These are phyloP conservation scores for Geranium incanum DNA, from an alignment of 441 rosid species.

Conservation along the genomic window DNA sequence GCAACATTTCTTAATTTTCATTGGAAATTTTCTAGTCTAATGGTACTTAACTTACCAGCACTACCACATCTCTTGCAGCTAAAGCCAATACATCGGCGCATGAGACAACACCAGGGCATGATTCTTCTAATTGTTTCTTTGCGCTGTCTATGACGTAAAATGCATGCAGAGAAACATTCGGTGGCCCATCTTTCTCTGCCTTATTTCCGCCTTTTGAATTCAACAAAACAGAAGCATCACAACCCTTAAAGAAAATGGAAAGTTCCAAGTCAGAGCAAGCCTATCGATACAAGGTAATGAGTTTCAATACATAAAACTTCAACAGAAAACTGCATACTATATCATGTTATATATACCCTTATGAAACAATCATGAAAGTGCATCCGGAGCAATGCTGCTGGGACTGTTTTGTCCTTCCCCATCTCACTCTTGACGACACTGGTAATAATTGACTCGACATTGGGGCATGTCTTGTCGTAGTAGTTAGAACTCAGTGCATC, in stretches of 20 bases:
- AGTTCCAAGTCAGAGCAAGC: neutral
- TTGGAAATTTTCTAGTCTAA: neutral
- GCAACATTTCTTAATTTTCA: neutral
- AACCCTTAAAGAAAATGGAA: constrained; percentile 30
- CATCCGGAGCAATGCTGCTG: constrained; percentile 57
- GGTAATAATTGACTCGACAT: constrained; percentile 28
- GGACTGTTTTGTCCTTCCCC: constrained; percentile 38
- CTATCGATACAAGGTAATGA: neutral
- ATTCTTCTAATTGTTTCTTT: neutral
- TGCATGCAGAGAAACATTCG: neutral
- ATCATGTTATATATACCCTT: constrained; percentile 28
- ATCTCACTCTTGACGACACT: constrained; percentile 31
- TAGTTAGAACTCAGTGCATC: constrained; percentile 35
- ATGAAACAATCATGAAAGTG: constrained; percentile 55
- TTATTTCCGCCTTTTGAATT: neutral
- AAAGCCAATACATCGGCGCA: neutral
- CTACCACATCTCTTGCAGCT: neutral
- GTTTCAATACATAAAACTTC: neutral
- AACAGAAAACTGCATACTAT: no score
- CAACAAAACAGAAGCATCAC: constrained; percentile 22
- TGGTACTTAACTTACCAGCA: neutral
- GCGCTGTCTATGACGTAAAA: neutral
- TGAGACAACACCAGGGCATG: constrained; percentile 1
- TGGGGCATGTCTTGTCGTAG: constrained; percentile 44
- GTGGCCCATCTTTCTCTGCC: neutral